These are phyloP conservation scores for Ceratobasidium sp. DNA, from an alignment of 1,284 basidiomycete genomes.

Conservation along the genomic window DNA sequence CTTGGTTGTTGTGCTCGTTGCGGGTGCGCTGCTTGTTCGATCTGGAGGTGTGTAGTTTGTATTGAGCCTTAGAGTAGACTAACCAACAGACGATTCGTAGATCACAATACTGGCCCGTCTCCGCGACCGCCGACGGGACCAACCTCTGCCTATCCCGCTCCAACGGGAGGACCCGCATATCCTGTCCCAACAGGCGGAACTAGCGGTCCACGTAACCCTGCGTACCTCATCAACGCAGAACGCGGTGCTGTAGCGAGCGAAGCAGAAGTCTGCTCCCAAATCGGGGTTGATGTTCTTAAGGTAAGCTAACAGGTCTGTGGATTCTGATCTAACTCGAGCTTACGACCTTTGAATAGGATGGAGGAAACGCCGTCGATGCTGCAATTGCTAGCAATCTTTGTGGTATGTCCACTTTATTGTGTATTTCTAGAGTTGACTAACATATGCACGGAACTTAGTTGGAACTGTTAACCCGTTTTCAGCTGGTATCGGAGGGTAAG, in stretches of 20 bases:
- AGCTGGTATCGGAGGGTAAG: slow-evolving; percentile 57
- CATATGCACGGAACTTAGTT: slow-evolving; percentile 53
- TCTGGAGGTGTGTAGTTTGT: slow-evolving; percentile 31
- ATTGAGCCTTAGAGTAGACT: not conserved
- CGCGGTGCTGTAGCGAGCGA: slow-evolving; percentile 91
- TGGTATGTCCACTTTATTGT: slow-evolving; percentile 52
- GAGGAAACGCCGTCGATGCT: slow-evolving; percentile 93
- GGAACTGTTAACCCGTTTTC: slow-evolving; percentile 93
- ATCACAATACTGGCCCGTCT: slow-evolving; percentile 57
- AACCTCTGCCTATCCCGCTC: slow-evolving; percentile 38
- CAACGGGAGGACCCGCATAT: slow-evolving; percentile 36
- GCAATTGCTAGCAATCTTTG: slow-evolving; percentile 86
- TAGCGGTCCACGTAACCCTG: slow-evolving; percentile 68
- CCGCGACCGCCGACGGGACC: slow-evolving; percentile 53
- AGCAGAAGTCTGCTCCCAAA: slow-evolving; percentile 84
- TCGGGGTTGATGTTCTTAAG: slow-evolving; percentile 82
- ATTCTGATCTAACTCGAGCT: not conserved
- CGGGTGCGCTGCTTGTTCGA: slow-evolving; percentile 49
- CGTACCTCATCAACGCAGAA: slow-evolving; percentile 78
- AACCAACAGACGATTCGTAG: slow-evolving; percentile 51
- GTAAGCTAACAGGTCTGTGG: slow-evolving; percentile 10
- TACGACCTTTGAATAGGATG: slow-evolving; percentile 60
- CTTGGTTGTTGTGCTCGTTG: slow-evolving; percentile 49
- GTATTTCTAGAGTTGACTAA: not conserved
- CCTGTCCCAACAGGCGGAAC: slow-evolving; percentile 47